Conservation (phyloP, 495 filamentous ascomycete species). For the Monascus purpureus region DNA sequence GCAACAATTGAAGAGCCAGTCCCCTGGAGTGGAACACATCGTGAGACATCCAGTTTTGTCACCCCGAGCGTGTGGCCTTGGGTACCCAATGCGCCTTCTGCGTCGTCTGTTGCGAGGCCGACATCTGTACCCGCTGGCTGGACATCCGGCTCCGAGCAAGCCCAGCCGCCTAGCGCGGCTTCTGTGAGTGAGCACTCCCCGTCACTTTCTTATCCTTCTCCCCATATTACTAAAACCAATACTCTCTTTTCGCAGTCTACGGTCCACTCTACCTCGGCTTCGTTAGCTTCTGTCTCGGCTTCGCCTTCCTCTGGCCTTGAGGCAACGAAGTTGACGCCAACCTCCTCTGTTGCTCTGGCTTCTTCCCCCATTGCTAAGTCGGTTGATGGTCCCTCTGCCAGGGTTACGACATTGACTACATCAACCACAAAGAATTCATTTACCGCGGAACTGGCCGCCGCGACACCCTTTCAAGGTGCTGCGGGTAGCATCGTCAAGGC, state of each 20-base stretch:
- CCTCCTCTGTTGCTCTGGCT: not conserved
- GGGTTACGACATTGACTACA: not conserved
- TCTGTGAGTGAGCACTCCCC: slow-evolving; percentile 36
- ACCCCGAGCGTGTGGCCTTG: slow-evolving; percentile 50
- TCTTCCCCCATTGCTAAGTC: not conserved
- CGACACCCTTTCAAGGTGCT: slow-evolving; percentile 9
- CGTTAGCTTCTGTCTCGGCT: slow-evolving; percentile 28
- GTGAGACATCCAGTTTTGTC: slow-evolving; percentile 30
- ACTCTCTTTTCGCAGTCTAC: slow-evolving; percentile 23
- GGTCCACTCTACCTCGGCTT: slow-evolving; percentile 34
- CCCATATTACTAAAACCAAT: slow-evolving; percentile 6
- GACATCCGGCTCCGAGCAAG: slow-evolving; percentile 54
- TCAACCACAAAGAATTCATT: slow-evolving; percentile 1
- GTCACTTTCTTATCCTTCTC: slow-evolving; percentile 4
- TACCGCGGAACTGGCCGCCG: slow-evolving; percentile 1
- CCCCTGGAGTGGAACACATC: slow-evolving; percentile 53
- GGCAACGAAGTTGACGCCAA: slow-evolving; percentile 3
- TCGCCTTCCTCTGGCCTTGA: slow-evolving; percentile 35
- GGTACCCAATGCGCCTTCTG: slow-evolving; percentile 32
- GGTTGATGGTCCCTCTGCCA: not conserved
- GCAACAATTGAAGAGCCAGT: slow-evolving; percentile 40
- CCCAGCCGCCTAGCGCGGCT: slow-evolving; percentile 30
- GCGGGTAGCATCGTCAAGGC: slow-evolving; percentile 3
- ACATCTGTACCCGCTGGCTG: slow-evolving; percentile 54
- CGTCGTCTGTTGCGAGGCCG: slow-evolving; percentile 16